Evolutionary conservation across 1,284 basidiomycete species (phyloP), one percentile per base, ranked within the genome.

Genomic region (Ceratobasidium sp.): DNA sequence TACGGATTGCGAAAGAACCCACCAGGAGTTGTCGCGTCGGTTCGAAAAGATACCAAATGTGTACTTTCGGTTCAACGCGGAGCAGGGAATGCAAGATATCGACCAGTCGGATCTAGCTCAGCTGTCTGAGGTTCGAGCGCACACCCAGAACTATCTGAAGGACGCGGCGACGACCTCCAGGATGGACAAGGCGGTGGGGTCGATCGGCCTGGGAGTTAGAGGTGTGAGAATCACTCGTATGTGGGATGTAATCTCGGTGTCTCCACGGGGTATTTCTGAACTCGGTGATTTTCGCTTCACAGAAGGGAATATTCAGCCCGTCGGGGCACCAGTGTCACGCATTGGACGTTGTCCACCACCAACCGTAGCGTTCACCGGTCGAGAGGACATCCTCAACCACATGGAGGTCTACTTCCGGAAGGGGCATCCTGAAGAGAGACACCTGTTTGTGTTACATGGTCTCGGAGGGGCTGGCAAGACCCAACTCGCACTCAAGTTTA

Each of bases 1-100:
- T 9, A 72, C 56, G 17, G 56, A 72, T 11, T 59, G 51, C 36
- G 67, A 72, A 50, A 17, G 24, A 51, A 60, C 47, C 2, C 45
- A 54, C 3, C 9, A 60, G 14, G 56, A 48, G 3, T 50, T 72
- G 56, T 8, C n/a, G 19, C n/a, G 5, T 9, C 19, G 44, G 24
- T 60, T 72, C 27, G 29, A 31, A 15, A 15, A n/a, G 8, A 7
- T 14, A 27, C 54, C 56, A 19, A 47, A 47, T 3, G n/a, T 72
- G 9, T 72, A 72, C n/a, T 72, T 50, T 36, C 29, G 67, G 17
- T 41, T 72, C 27, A 72, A 45, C 29, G 56, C 60, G 6, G 45
- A 50, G 15, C 67, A 60, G 29, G 67, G 67, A 41, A 19, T 51
- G 9, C 45, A 60, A 17, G 17, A 36, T 51, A 51, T 60, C 41